A percentile compares a stretch with the other conserved stretches of the same genome.
Conservation (phyloP, 805 yeast genomes). For the Saccharomycopsis malanga region DNA sequence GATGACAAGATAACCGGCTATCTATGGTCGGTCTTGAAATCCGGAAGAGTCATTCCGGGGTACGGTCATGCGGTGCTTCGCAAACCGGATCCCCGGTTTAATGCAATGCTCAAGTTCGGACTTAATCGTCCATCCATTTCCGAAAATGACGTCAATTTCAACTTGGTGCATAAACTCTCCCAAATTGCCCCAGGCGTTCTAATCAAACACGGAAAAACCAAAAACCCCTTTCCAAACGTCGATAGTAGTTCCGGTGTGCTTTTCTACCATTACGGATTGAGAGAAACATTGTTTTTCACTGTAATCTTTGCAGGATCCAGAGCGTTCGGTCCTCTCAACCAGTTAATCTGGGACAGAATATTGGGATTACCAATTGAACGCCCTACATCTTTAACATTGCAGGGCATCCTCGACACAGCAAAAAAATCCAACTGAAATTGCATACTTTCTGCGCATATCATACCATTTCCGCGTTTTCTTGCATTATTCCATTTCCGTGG, state of each 20-base stretch:
- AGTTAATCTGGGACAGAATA: conserved; percentile 72
- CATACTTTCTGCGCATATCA: too few relatives aligned
- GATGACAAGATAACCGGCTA: conserved; percentile 52
- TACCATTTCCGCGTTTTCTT: too few relatives aligned
- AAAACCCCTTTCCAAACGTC: conserved; percentile 82
- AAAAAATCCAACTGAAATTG: not conserved
- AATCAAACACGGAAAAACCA: conserved; percentile 74
- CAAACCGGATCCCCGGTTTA: conserved; percentile 75
- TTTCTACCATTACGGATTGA: conserved; percentile 73
- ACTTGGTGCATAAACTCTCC: conserved; percentile 58
- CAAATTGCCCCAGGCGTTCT: conserved; percentile 70
- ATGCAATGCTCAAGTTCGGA: conserved; percentile 67
- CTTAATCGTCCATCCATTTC: conserved; percentile 43
- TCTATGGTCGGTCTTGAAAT: conserved; percentile 64
- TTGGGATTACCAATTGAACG: conserved; percentile 76
- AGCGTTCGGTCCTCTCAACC: conserved; percentile 72
- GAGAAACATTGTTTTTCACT: conserved; percentile 67
- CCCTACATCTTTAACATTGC: conserved; percentile 45
- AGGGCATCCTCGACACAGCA: conserved; percentile 1
- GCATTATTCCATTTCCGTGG: too few relatives aligned
- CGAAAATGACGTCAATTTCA: conserved; percentile 56
- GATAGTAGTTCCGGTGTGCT: conserved; percentile 75
- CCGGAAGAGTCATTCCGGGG: conserved; percentile 79
- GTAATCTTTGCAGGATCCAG: conserved; percentile 80
- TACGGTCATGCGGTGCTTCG: conserved; percentile 85